A percentile compares a stretch with the other conserved stretches of the same genome.
Evolutionary conservation across 805 yeast species (phyloP).

Genomic region (Myxozyma sirexii): DNA sequence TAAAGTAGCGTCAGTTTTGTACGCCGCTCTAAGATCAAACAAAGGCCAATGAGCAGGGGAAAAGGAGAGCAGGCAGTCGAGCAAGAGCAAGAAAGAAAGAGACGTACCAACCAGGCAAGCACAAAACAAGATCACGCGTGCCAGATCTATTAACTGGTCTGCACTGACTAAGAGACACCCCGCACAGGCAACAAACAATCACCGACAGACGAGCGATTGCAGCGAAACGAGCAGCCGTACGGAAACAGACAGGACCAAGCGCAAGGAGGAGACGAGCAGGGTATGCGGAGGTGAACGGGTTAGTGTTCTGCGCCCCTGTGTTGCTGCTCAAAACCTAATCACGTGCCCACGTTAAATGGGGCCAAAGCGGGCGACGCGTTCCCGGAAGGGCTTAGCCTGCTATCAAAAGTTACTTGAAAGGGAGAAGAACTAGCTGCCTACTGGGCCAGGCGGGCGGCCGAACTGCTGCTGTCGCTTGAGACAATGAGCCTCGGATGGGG

Average conservation of each 20-base stretch:
- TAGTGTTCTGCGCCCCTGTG: conserved; percentile 1
- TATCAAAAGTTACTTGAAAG: too few species aligned
- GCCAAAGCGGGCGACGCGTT: conserved; percentile 1
- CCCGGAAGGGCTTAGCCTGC: background rate
- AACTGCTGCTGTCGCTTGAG: too few species aligned
- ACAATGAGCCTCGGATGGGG: too few species aligned
- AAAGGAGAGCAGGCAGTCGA: background rate
- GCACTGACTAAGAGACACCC: background rate
- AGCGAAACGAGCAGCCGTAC: background rate
- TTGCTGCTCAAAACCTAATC: background rate
- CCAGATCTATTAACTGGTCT: background rate
- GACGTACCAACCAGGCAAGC: background rate
- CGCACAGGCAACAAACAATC: background rate
- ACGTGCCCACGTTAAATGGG: background rate
- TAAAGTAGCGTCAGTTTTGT: too few species aligned
- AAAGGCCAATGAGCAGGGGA: background rate
- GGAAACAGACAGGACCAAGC: background rate
- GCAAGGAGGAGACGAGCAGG: background rate
- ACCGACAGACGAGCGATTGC: too few species aligned
- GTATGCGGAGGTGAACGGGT: background rate
- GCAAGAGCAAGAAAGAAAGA: background rate
- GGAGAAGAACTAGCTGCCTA: too few species aligned
- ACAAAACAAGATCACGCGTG: background rate
- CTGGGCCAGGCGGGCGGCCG: too few species aligned
- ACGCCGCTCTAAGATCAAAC: too few species aligned